Evolutionary conservation across 2,329 filamentous ascomycete species (phyloP).

Genomic region (Colletotrichum sp.): DNA sequence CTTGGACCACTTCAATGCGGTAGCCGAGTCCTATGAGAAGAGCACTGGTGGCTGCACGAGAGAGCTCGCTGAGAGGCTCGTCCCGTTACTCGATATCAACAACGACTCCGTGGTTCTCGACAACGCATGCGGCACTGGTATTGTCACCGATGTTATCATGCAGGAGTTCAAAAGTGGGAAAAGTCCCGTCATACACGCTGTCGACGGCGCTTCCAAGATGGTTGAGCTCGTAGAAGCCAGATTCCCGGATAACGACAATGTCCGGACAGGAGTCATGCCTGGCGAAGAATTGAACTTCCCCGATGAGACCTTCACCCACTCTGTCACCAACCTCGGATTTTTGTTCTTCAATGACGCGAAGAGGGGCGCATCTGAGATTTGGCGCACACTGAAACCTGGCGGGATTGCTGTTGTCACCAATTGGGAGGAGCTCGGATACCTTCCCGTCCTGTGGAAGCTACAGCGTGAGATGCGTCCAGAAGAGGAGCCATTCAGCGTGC

Average conservation of each 20-base stretch:
- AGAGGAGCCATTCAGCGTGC: slow-evolving; percentile 14
- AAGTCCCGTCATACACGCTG: slow-evolving; percentile 17
- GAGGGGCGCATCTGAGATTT: slow-evolving; percentile 38
- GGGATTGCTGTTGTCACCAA: slow-evolving; percentile 40
- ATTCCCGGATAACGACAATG: background rate
- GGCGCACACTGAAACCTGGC: slow-evolving; percentile 39
- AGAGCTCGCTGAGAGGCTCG: slow-evolving; percentile 18
- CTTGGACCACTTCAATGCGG: slow-evolving; percentile 2
- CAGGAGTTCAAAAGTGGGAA: background rate
- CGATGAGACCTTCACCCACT: slow-evolving; percentile 38
- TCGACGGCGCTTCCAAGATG: slow-evolving; percentile 26
- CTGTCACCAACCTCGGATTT: slow-evolving; percentile 43
- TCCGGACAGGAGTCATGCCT: slow-evolving; percentile 20
- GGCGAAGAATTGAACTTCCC: slow-evolving; percentile 29
- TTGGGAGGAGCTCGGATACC: slow-evolving; percentile 25
- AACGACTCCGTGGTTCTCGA: slow-evolving; percentile 30
- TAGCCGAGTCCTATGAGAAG: slow-evolving; percentile 22
- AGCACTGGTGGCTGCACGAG: slow-evolving; percentile 23
- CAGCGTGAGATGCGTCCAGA: slow-evolving; percentile 20
- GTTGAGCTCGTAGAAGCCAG: slow-evolving; percentile 21
- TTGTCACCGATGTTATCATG: slow-evolving; percentile 25
- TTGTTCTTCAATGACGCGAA: slow-evolving; percentile 36
- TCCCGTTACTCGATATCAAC: slow-evolving; percentile 40
- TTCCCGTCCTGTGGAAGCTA: slow-evolving; percentile 15
- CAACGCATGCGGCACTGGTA: slow-evolving; percentile 31